Base-by-base conservation (phyloP, 1,284 basidiomycete species). In the Anthracocystis setariae region DNA sequence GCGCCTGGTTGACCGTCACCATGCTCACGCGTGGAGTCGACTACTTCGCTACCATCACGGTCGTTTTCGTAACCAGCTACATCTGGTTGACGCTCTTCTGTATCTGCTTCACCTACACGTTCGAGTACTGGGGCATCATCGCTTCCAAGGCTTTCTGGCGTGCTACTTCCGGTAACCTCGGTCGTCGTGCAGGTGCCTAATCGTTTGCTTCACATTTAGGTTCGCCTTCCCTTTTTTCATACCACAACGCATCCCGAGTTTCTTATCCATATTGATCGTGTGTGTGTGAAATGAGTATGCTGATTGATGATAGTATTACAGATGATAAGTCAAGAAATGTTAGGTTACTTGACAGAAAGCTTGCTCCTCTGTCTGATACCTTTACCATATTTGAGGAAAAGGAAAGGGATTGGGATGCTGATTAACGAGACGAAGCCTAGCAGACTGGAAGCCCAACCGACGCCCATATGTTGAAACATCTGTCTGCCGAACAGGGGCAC, bases 131-230 rank as follows among this genome's bases (percentile, higher is more conserved):
- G 77, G 69, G 74, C 21, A 67, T 74, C 49, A 53, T 68, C 43
- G 54, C 76, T 50, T 77, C 73, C 20, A 75, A 75, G 68, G 57
- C 74, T 17, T 53, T 75, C 57, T 78, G 77, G 74, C 56, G 70
- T 40, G 73, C 62, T 8, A 59, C 67, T 15, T 71, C 68, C 18
- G 73, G 73, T 17, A 71, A 68, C 55, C 60, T 73, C 21, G 74
- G 74, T 52, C 68, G 74, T 23, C 51, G 55, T 21, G 66, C 60
- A 9, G 56, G 63, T 40, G 52, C 63, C 18, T 60, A 47, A 40
- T n/a, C 24, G 10, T n/a, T 18, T 25, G 23, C 37, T 23, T 29
- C n/a, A 27, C 38, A 39, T 49, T 49, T 40, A 20, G 32, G 45
- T 37, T 40, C 29, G 18, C 53, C 49, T 67, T 56, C 57, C 57